Evolutionary conservation across 345 rosid genomes (phyloP), one percentile per base, ranked within the genome.

Genomic region (Geranium brycei): DNA sequence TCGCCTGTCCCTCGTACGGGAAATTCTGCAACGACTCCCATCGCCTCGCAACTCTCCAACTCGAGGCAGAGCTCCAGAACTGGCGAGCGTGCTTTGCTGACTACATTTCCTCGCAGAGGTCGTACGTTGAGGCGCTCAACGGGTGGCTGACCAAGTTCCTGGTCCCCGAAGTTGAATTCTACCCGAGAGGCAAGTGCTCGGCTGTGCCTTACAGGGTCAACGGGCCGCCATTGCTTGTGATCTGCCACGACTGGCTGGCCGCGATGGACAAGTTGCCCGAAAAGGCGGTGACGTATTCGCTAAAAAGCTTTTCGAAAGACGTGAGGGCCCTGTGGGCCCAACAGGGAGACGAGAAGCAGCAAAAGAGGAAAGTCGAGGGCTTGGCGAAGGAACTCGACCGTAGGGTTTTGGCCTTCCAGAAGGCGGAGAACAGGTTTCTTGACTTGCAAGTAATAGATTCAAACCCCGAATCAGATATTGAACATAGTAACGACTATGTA

Each of bases 41-140:
- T 58, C 73, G 89, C 41, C 83, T 87, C 3, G 93, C 93, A 0
- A 87, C 86, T 0, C 89, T 82, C 60, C 93, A 87, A 75, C 89
- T 87, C 1, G 86, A 84, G 77, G 93, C 89, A 0, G 90, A 84
- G 78, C 77, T 87, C 68, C 82, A 69, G 58, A 79, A 79, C 59
- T 87, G 90, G 93, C 74, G 77, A 19, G 71, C 78, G 61, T 80
- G 86, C 77, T 81, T 87, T 58, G 51, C 65, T 0, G 82, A 72
- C 30, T 84, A 87, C 57, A 28, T 81, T 60, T 64, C 78, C 4
- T 84, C 89, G 47, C 87, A 82, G 31, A 87, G 77, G 66, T 79
- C 80, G 53, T 87, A 87, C 59, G 77, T 84, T 19, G 80, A 76
- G 69, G 78, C 83, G 19, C 83, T 87, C 19, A 77, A 76, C 61